phyloP scores from a whole-genome alignment of 1,284 basidiomycete genomes.

The Prillingera fragicola region DNA sequence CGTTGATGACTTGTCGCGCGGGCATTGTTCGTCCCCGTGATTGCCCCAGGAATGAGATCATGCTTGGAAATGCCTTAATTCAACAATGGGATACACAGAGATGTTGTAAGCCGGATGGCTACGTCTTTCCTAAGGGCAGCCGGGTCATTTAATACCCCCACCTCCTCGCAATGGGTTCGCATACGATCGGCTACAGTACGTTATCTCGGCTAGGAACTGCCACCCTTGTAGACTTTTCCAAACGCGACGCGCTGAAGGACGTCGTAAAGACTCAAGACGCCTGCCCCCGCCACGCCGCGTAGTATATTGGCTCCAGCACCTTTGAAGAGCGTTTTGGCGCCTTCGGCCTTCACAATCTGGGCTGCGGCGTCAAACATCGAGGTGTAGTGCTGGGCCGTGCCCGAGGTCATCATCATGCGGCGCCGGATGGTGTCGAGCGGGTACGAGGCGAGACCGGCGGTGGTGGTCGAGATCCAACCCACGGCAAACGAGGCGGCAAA shows the following conservation, averaged over 20 bases:
- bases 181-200: too few species aligned
- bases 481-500: constrained; percentile 61
- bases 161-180: too few species aligned
- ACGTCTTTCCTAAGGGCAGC: too few species aligned
- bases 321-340: constrained; percentile 82
- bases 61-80: too few species aligned
- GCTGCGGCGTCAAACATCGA: constrained; percentile 51
- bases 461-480: constrained; percentile 57
- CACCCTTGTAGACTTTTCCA: constrained; percentile 70
- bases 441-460: constrained; percentile 60
- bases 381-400: constrained; percentile 66
- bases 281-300: constrained; percentile 95
- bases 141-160: too few species aligned
- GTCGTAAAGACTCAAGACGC: constrained; percentile 90
- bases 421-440: constrained; percentile 63
- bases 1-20: too few species aligned
- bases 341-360: constrained; percentile 82
- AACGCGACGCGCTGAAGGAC: constrained; percentile 83
- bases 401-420: constrained; percentile 65
- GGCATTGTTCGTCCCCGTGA: too few species aligned
- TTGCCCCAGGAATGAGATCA: too few species aligned
- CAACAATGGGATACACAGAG: too few species aligned
- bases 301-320: constrained; percentile 96
- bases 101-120: too few species aligned
- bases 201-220: too few species aligned